These are phyloP conservation scores for Stephanodiscus triporus DNA, from an alignment of 108 stramenopile species.

Conservation along the genomic window DNA sequence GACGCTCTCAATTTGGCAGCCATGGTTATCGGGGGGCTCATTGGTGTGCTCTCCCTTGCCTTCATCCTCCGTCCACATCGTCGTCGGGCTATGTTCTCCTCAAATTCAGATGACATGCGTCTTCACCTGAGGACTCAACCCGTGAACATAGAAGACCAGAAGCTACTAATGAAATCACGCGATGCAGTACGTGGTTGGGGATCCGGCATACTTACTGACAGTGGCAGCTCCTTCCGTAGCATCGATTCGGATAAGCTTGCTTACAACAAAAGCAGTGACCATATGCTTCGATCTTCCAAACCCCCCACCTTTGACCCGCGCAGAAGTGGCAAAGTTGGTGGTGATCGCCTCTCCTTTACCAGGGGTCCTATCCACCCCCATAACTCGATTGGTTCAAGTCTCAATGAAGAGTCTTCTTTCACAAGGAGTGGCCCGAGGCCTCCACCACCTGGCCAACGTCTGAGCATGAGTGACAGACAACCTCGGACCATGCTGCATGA, in stretches of 20 bases:
- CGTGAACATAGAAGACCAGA: neutral
- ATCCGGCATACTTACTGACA: neutral
- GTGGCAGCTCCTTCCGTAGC: neutral
- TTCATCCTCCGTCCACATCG: slow-evolving; percentile 46
- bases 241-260: too few species aligned
- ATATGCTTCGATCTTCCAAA: neutral
- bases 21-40: slow-evolving; percentile 25
- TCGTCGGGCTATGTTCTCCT: slow-evolving; percentile 21
- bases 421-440: neutral
- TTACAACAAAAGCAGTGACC: neutral
- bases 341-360: neutral
- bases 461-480: neutral
- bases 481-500: neutral
- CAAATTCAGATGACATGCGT: neutral
- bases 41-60: slow-evolving; percentile 23
- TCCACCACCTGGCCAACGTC: neutral
- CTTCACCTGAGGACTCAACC: neutral
- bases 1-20: slow-evolving; percentile 25
- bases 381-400: neutral
- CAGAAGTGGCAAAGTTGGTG: neutral
- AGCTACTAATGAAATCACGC: neutral
- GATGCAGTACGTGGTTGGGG: neutral
- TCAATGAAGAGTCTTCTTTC: neutral
- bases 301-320: neutral
- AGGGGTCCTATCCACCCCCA: neutral